phyloP scores from a whole-genome alignment of 768 basidiomycete genomes.

The Tubosaeta sp. region DNA sequence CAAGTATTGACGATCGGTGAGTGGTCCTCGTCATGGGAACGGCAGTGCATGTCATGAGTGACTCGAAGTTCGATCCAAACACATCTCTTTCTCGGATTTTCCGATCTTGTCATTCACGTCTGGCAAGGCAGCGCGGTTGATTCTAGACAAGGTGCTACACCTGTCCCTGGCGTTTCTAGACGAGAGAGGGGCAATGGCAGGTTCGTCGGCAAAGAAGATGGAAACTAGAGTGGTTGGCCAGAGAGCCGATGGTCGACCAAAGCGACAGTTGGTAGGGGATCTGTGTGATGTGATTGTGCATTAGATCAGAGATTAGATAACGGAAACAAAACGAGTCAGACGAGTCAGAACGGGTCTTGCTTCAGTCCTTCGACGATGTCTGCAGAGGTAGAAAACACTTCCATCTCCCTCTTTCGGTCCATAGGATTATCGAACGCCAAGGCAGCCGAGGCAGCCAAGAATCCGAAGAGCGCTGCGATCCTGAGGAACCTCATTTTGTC shows the following conservation, averaged over 20 bases:
- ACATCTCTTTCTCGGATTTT: constrained; percentile 31
- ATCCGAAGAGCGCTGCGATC: constrained; percentile 66
- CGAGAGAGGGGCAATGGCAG: background rate
- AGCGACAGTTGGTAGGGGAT: constrained; percentile 19
- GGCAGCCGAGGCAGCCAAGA: constrained; percentile 79
- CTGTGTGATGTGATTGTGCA: constrained; percentile 22
- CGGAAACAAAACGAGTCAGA: background rate
- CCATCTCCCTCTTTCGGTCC: constrained; percentile 55
- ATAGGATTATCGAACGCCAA: constrained; percentile 75
- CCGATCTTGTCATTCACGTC: constrained; percentile 18
- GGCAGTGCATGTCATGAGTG: background rate
- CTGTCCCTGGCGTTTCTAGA: constrained; percentile 25
- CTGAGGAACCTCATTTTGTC: constrained; percentile 66
- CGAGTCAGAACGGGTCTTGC: background rate
- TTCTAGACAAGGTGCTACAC: constrained; percentile 20
- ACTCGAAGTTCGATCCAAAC: constrained; percentile 21
- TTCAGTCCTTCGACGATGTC: constrained; percentile 11
- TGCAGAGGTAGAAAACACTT: constrained; percentile 10
- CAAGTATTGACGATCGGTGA: constrained; percentile 48
- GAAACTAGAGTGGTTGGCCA: constrained; percentile 19
- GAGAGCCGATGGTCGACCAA: constrained; percentile 22
- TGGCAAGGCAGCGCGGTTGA: constrained; percentile 14
- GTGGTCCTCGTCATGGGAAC: constrained; percentile 7
- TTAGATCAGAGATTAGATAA: constrained; percentile 25
- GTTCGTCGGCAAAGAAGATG: constrained; percentile 16